Evolutionary conservation across 1,284 basidiomycete genomes (phyloP), one percentile per base, ranked within the genome.

Genomic region (Moniliella sp.): DNA sequence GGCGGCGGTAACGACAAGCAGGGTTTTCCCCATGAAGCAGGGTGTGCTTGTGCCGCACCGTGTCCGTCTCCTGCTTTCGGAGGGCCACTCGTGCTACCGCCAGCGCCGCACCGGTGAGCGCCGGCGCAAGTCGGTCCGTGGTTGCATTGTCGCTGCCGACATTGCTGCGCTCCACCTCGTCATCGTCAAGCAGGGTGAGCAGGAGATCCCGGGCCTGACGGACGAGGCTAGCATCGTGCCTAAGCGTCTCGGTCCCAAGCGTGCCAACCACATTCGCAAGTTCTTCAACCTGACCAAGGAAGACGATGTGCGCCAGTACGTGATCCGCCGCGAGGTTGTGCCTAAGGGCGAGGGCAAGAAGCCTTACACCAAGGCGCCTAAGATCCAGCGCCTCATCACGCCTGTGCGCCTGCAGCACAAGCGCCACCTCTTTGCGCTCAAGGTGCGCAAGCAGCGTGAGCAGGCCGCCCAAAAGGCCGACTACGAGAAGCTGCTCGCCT

Each of bases 231-330:
- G 65, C 48, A 75, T 88, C 51, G 73, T 93, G 40, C 84, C 86
- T 64, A 93, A 94, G 71, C 72, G 86, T 45, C 74, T 93, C 48
- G 86, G 86, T 48, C 82, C 82, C 57, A 88, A 88, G 62, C 53
- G 56, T 45, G 56, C 56, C 36, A 58, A 58, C 53, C 52, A 67
- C 76, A 94, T 94, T 67, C 73, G 86, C 64, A 74, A 69, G 62
- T 93, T 94, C 75, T 97, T 94, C 75, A 93, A 91, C 72, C 69
- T 94, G 63, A 71, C 72, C 67, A 94, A 94, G 74, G 79, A 88
- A 61, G 88, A 94, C 61, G 88, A 94, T 67, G 86, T 94, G 40
- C 75, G 81, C 67, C 82, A 91, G 68, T 94, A 91, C 64, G 59
- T 61, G 27, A 75, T 93, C 54, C 65, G 66, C 48, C 71, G 83